Evolutionary conservation across 495 filamentous ascomycete species (phyloP).

Genomic region (Penicillium robsamsonii): DNA sequence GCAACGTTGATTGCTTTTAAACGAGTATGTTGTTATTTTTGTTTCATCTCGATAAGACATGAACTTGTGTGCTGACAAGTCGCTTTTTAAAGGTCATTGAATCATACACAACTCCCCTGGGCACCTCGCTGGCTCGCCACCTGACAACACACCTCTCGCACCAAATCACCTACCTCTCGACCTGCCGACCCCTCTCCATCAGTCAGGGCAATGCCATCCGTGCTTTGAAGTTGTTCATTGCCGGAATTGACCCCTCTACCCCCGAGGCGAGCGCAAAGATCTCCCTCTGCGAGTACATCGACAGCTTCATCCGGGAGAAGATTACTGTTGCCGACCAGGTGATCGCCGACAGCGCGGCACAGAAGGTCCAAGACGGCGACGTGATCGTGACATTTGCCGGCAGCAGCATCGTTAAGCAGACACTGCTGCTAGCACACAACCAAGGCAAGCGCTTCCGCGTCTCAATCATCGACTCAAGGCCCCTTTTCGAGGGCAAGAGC

Average conservation of each 20-base stretch:
- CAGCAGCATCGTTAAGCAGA: slow-evolving; percentile 78
- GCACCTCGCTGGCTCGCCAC: slow-evolving; percentile 81
- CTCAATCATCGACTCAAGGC: slow-evolving; percentile 78
- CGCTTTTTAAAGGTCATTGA: slow-evolving; percentile 67
- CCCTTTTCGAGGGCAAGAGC: slow-evolving; percentile 76
- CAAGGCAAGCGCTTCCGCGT: slow-evolving; percentile 74
- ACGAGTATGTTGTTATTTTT: slow-evolving; percentile 54
- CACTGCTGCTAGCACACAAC: slow-evolving; percentile 67
- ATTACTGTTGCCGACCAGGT: slow-evolving; percentile 82
- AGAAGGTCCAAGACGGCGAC: slow-evolving; percentile 74
- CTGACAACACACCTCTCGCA: slow-evolving; percentile 90
- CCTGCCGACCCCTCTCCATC: slow-evolving; percentile 88
- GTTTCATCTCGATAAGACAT: neutral
- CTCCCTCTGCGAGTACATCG: slow-evolving; percentile 73
- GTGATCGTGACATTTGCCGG: slow-evolving; percentile 88
- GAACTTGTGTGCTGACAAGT: slow-evolving; percentile 11
- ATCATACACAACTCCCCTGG: slow-evolving; percentile 82
- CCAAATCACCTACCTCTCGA: slow-evolving; percentile 90
- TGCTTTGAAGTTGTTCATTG: slow-evolving; percentile 85
- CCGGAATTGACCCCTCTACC: slow-evolving; percentile 76
- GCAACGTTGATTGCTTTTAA: slow-evolving; percentile 88
- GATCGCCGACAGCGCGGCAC: slow-evolving; percentile 70
- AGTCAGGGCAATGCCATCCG: slow-evolving; percentile 95
- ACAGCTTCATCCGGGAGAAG: slow-evolving; percentile 85
- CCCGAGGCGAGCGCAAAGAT: slow-evolving; percentile 77